These are phyloP conservation scores for Schwanniomyces pseudopolymorphus DNA, from an alignment of 805 yeast species.

Conservation along the genomic window DNA sequence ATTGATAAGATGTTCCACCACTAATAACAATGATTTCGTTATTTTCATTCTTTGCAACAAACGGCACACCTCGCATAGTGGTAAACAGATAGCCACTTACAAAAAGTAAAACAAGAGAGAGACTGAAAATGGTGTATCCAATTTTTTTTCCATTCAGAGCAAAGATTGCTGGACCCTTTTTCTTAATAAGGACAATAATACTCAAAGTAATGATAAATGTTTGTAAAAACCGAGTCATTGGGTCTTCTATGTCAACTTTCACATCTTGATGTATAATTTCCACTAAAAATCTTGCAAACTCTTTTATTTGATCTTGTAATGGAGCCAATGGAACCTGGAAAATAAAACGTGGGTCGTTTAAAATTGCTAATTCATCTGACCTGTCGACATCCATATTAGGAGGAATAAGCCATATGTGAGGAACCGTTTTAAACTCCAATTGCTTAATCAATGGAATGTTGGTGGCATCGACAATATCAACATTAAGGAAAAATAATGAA, in stretches of 20 bases:
- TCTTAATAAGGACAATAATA: constrained; percentile 48
- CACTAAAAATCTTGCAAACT: constrained; percentile 56
- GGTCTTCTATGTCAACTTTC: constrained; percentile 40
- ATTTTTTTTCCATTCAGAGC: constrained; percentile 19
- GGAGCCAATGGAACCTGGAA: constrained; percentile 38
- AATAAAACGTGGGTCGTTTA: constrained; percentile 28
- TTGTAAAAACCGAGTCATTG: constrained; percentile 38
- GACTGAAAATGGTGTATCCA: constrained; percentile 25
- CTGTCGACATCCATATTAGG: constrained; percentile 34
- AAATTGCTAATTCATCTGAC: constrained; percentile 17
- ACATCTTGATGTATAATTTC: constrained; percentile 44
- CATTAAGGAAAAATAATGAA: constrained; percentile 45
- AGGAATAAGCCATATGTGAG: constrained; percentile 69
- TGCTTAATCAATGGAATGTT: constrained; percentile 43
- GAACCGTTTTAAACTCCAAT: constrained; percentile 51
- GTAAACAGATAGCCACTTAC: constrained; percentile 68
- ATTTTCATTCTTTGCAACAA: constrained; percentile 52
- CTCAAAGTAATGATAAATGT: constrained; percentile 48
- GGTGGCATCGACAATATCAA: constrained; percentile 46
- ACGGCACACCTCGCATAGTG: constrained; percentile 59
- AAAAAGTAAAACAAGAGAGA: constrained; percentile 44
- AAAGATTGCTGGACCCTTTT: constrained; percentile 36
- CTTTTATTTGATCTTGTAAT: constrained; percentile 37
- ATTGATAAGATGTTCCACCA: constrained; percentile 67
- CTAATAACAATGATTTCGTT: constrained; percentile 56